phyloP scores from a whole-genome alignment of 495 filamentous ascomycete genomes.

The Lasiosphaeria hispida region DNA sequence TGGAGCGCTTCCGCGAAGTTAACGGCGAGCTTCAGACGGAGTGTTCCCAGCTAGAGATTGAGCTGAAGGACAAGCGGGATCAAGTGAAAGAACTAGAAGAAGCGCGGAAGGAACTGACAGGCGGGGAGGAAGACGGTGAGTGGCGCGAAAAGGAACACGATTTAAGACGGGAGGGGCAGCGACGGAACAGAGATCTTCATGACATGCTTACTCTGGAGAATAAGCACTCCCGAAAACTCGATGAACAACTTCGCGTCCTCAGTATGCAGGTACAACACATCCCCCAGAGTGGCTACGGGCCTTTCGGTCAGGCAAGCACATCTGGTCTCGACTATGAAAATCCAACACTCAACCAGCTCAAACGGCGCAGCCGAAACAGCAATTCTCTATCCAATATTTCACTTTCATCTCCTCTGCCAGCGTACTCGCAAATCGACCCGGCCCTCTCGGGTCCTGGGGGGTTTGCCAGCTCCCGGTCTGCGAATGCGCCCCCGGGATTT shows the following conservation, averaged over 20 bases:
- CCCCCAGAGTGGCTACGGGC: constrained; percentile 34
- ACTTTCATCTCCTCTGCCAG: constrained; percentile 38
- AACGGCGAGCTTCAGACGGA: constrained; percentile 31
- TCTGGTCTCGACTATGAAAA: constrained; percentile 51
- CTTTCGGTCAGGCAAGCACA: constrained; percentile 44
- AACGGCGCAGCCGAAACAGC: constrained; percentile 54
- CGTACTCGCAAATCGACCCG: constrained; percentile 41
- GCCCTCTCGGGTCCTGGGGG: constrained; percentile 28
- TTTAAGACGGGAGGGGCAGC: constrained; percentile 45
- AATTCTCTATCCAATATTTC: constrained; percentile 52
- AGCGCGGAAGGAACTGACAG: constrained; percentile 49
- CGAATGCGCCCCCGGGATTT: constrained; percentile 48
- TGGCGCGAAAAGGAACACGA: constrained; percentile 48
- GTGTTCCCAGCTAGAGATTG: constrained; percentile 42
- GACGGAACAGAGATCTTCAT: constrained; percentile 42
- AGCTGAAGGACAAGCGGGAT: constrained; percentile 50
- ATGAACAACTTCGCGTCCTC: constrained; percentile 38
- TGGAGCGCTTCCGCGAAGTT: constrained; percentile 25
- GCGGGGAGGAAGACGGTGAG: constrained; percentile 53
- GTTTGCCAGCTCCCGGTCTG: constrained; percentile 39
- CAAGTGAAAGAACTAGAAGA: constrained; percentile 53
- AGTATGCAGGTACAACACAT: constrained; percentile 35
- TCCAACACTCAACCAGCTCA: constrained; percentile 45
- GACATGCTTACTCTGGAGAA: constrained; percentile 36
- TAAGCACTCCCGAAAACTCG: constrained; percentile 34